Evolutionary conservation across 78 protist genomes (phyloP).

Genomic region (Trichosphaerium sp.): DNA sequence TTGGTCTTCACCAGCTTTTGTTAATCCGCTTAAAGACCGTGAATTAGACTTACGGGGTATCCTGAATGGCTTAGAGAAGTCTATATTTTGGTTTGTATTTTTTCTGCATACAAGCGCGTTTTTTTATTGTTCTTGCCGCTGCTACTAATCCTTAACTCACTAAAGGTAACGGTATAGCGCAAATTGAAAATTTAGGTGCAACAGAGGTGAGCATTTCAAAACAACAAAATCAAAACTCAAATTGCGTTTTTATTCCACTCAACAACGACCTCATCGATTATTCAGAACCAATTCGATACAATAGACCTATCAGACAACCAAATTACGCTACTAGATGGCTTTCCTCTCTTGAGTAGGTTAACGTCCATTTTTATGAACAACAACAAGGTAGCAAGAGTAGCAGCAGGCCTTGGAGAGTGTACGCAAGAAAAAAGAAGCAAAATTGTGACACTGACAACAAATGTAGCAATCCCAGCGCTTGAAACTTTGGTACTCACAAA

Average conservation of each 20-base stretch:
- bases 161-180: conserved; percentile 60
- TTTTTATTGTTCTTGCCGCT: background rate
- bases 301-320: conserved; percentile 84
- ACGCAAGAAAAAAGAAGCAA: background rate
- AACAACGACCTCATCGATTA: no score
- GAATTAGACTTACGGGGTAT: conserved; percentile 67
- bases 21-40: conserved; percentile 66
- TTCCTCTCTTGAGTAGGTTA: conserved; percentile 59
- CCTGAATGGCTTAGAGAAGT: background rate
- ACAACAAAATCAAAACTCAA: background rate
- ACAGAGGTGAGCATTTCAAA: conserved; percentile 18
- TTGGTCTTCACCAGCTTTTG: conserved; percentile 22
- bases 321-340: conserved; percentile 53
- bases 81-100: background rate
- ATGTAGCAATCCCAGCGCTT: conserved; percentile 34
- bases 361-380: conserved; percentile 54
- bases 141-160: background rate
- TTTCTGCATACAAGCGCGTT: background rate
- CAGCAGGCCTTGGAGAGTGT: background rate
- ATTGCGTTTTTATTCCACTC: background rate
- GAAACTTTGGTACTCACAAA: conserved; percentile 41
- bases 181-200: conserved; percentile 76
- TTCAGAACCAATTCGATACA: conserved; percentile 74
- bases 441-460: background rate
- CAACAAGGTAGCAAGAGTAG: conserved; percentile 53